A percentile compares a stretch with the other conserved stretches of the same genome.
These are phyloP conservation scores for Trypanosoma avium DNA, from an alignment of 208 protist species.

Conservation along the genomic window DNA sequence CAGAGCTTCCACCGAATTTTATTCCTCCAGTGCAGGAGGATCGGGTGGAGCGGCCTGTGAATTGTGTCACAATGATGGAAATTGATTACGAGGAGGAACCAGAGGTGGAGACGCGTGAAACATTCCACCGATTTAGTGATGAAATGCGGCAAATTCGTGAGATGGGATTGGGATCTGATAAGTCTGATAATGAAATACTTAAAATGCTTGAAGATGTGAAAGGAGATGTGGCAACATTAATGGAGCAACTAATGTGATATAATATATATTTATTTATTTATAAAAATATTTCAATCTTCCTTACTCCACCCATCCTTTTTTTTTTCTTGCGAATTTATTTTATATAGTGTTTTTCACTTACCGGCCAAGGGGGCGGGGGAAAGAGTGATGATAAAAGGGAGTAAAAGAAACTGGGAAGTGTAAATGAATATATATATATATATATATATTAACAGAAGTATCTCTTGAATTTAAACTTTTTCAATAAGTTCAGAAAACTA, in stretches of 20 bases:
- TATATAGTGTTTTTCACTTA: conserved; percentile 5
- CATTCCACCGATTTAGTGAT: conserved; percentile 18
- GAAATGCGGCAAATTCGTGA: conserved; percentile 76
- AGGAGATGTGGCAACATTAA: conserved; percentile 72
- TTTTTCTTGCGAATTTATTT: background rate
- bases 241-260: conserved; percentile 51
- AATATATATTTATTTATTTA: too few relatives aligned
- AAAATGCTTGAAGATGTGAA: conserved; percentile 56
- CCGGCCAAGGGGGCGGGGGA: background rate
- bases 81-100: conserved; percentile 29
- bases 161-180: conserved; percentile 61
- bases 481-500: too few relatives aligned
- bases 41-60: conserved; percentile 33
- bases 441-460: too few relatives aligned
- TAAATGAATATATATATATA: too few relatives aligned
- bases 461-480: too few relatives aligned
- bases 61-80: conserved; percentile 25
- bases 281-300: too few relatives aligned
- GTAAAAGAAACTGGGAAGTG: too few relatives aligned
- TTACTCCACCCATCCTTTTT: background rate
- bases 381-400: background rate
- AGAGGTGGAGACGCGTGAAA: conserved; percentile 3
- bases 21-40: conserved; percentile 72
- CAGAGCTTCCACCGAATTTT: conserved; percentile 86
- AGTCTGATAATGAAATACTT: conserved; percentile 60